These are phyloP conservation scores for Nakazawaea pomicola DNA, from an alignment of 805 yeast species.

Conservation along the genomic window DNA sequence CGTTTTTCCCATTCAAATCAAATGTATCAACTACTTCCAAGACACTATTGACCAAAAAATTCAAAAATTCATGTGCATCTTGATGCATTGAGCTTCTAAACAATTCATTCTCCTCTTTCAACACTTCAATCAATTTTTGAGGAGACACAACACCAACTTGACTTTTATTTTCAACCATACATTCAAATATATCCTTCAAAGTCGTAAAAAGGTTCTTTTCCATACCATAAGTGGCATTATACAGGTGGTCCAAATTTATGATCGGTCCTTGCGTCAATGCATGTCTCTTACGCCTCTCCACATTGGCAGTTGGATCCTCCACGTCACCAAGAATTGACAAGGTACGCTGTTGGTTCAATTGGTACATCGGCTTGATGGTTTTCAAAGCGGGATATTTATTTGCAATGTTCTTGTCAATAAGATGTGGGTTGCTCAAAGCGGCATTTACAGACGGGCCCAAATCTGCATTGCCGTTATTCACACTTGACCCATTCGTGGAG, in stretches of 20 bases:
- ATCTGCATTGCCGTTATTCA: constrained; percentile 7
- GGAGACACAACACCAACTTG: constrained; percentile 86
- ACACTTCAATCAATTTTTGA: constrained; percentile 59
- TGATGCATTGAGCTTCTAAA: constrained; percentile 94
- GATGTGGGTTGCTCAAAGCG: constrained; percentile 13
- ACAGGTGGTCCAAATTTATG: constrained; percentile 68
- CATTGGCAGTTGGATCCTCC: constrained; percentile 37
- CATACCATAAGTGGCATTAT: constrained; percentile 46
- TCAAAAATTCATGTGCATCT: constrained; percentile 96
- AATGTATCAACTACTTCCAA: constrained; percentile 46
- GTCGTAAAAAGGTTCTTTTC: constrained; percentile 53
- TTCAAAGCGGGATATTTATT: constrained; percentile 28
- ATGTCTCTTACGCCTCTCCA: constrained; percentile 72
- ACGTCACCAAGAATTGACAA: constrained; percentile 41
- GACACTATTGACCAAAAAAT: constrained; percentile 69
- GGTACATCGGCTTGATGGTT: constrained; percentile 30
- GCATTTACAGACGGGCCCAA: constrained; percentile 9
- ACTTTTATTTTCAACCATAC: constrained; percentile 66
- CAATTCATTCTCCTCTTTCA: constrained; percentile 77
- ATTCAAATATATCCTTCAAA: constrained; percentile 80
- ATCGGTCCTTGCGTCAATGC: constrained; percentile 82
- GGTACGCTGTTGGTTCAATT: constrained; percentile 36
- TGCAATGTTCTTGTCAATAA: constrained; percentile 12
- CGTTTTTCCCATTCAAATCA: constrained; percentile 5
- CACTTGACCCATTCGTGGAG: constrained; percentile 6